Conservation (phyloP, 495 filamentous ascomycete genomes). For the Lasiosphaeria ovina region DNA sequence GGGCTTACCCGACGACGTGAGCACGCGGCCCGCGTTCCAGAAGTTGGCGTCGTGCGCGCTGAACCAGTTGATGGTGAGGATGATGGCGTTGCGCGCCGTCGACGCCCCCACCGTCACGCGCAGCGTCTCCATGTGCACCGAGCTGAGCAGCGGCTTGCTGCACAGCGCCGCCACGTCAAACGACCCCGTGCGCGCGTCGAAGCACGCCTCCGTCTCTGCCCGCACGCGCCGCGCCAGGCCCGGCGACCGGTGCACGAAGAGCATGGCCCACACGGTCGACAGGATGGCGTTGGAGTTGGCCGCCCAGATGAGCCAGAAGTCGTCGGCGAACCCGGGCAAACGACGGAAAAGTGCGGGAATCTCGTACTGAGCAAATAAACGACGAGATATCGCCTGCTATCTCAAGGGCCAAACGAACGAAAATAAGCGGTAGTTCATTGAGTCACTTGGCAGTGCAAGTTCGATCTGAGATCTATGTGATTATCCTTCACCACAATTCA, state of each 20-base stretch:
- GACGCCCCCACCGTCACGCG: constrained; percentile 19
- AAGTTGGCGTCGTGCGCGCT: constrained; percentile 20
- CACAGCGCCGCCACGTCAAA: constrained; percentile 18
- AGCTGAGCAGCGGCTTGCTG: constrained; percentile 23
- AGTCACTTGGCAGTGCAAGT: no score
- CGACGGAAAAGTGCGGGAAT: no score
- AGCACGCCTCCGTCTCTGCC: constrained; percentile 14
- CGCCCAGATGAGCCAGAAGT: constrained; percentile 31
- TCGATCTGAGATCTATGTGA: no score
- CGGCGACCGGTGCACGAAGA: constrained; percentile 11
- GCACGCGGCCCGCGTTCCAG: constrained; percentile 28
- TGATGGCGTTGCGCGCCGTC: constrained; percentile 18
- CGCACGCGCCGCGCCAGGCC: constrained; percentile 13
- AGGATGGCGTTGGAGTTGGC: constrained; percentile 27
- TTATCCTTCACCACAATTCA: no score
- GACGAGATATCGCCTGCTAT: no score
- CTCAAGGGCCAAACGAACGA: no score
- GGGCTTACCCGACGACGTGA: constrained; percentile 2
- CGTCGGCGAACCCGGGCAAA: constrained; percentile 4
- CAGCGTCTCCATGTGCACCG: constrained; percentile 25
- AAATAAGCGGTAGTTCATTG: no score
- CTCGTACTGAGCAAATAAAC: no score
- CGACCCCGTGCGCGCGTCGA: constrained; percentile 1
- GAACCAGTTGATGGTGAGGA: constrained; percentile 27
- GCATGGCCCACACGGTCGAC: constrained; percentile 23